Evolutionary conservation across 108 stramenopile species (phyloP).

Genomic region (Hondaea fermentalgiana): DNA sequence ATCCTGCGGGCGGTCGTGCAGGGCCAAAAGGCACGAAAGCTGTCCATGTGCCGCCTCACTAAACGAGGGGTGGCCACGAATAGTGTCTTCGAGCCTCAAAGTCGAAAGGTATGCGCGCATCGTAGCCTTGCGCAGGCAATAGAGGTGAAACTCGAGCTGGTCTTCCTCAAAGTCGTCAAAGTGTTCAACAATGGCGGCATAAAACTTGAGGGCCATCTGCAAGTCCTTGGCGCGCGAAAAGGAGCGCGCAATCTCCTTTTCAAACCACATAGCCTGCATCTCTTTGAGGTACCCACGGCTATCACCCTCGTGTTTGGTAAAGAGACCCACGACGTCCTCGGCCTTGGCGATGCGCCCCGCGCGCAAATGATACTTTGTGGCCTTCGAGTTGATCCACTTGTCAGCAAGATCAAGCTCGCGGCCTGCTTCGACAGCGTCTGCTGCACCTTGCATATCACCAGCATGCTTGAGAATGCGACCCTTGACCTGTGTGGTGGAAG

Average conservation of each 20-base stretch:
- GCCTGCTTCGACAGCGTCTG: conserved; percentile 70
- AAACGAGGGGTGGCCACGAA: conserved; percentile 16
- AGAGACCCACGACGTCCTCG: conserved; percentile 63
- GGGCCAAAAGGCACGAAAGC: background rate
- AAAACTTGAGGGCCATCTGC: conserved; percentile 56
- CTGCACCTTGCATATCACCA: conserved; percentile 73
- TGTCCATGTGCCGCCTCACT: background rate
- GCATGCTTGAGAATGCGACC: conserved; percentile 70
- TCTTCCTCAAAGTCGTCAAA: conserved; percentile 92
- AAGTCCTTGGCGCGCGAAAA: background rate
- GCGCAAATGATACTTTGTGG: conserved; percentile 84
- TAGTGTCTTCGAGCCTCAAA: conserved; percentile 70
- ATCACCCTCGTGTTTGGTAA: conserved; percentile 84
- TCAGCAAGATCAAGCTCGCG: conserved; percentile 85
- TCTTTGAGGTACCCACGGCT: conserved; percentile 82
- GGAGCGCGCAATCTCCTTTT: conserved; percentile 76
- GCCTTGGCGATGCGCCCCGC: conserved; percentile 73
- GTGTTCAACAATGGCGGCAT: conserved; percentile 71
- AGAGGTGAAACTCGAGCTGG: conserved; percentile 96
- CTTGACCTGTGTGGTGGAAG: conserved; percentile 39
- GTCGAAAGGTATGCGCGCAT: conserved; percentile 81
- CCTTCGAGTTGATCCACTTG: conserved; percentile 94
- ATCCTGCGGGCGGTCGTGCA: background rate
- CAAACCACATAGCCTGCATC: conserved; percentile 97
- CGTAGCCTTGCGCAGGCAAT: conserved; percentile 90